phyloP scores from a whole-genome alignment of 306 rosid genomes.

The Lagenaria siceraria region DNA sequence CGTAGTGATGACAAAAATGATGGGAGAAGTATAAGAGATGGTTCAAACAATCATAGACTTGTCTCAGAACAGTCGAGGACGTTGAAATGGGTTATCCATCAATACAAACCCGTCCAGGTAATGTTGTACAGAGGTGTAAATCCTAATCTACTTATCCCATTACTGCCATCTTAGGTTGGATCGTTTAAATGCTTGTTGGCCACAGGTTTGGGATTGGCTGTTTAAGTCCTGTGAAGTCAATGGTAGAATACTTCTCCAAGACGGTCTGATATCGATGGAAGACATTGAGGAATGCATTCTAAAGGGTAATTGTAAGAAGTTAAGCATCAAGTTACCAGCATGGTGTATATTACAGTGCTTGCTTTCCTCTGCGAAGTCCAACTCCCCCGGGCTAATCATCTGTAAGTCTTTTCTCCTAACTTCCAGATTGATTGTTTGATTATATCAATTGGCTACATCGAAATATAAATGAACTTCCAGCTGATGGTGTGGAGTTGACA shows the following conservation, averaged over 20 bases:
- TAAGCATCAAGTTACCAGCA: slow-evolving; percentile 56
- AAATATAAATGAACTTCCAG: slow-evolving; percentile 26
- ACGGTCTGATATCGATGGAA: slow-evolving; percentile 29
- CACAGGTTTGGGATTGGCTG: slow-evolving; percentile 76
- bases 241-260: slow-evolving; percentile 45
- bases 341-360: slow-evolving; percentile 74
- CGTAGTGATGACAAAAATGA: slow-evolving; percentile 11
- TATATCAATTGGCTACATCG: neutral
- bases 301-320: slow-evolving; percentile 44
- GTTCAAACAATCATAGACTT: slow-evolving; percentile 18
- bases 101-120: slow-evolving; percentile 45
- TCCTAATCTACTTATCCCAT: neutral
- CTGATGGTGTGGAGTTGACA: slow-evolving; percentile 55
- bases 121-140: neutral
- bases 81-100: slow-evolving; percentile 45
- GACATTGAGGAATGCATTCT: slow-evolving; percentile 57
- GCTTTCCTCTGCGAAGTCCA: slow-evolving; percentile 56
- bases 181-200: neutral
- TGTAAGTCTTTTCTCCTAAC: slow-evolving; percentile 23
- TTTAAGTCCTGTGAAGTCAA: slow-evolving; percentile 63
- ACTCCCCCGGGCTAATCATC: slow-evolving; percentile 56
- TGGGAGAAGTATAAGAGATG: slow-evolving; percentile 17
- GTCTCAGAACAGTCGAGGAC: slow-evolving; percentile 35
- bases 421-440: neutral
- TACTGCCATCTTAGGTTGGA: neutral